Evolutionary conservation across 139 green algal genomes (phyloP).

Genomic region (Marvania coccoides): DNA sequence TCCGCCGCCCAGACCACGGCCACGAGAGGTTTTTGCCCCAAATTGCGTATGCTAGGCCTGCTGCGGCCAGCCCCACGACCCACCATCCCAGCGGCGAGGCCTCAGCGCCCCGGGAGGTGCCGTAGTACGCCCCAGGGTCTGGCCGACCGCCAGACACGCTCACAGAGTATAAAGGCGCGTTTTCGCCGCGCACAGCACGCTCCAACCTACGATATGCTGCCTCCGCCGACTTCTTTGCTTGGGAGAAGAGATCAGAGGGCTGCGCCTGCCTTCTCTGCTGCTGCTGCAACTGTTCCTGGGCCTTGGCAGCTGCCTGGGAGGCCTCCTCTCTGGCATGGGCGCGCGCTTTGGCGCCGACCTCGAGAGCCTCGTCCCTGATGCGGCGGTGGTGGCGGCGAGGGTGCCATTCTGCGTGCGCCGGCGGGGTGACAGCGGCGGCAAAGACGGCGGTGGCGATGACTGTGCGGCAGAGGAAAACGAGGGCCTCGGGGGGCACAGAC

Average conservation of each 20-base stretch:
- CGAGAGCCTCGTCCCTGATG: background rate
- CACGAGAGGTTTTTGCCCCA: background rate
- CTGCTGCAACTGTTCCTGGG: background rate
- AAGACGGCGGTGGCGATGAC: background rate
- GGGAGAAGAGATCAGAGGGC: background rate
- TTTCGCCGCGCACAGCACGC: background rate
- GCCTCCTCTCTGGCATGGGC: background rate
- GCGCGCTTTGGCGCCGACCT: background rate
- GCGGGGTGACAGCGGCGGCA: background rate
- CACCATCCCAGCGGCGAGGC: background rate
- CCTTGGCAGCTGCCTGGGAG: background rate
- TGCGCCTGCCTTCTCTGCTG: background rate
- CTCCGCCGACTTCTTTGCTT: background rate
- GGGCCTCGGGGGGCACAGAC: background rate
- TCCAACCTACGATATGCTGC: background rate
- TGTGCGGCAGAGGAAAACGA: background rate
- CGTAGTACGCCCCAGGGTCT: background rate
- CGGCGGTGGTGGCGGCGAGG: background rate
- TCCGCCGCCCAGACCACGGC: background rate
- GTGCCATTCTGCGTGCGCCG: background rate
- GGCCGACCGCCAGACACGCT: background rate
- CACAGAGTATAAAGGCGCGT: background rate
- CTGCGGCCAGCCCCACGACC: background rate
- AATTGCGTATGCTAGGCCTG: background rate
- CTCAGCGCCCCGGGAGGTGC: background rate